Conservation (phyloP, 805 yeast species). For the Naumovozyma dairenensis region DNA sequence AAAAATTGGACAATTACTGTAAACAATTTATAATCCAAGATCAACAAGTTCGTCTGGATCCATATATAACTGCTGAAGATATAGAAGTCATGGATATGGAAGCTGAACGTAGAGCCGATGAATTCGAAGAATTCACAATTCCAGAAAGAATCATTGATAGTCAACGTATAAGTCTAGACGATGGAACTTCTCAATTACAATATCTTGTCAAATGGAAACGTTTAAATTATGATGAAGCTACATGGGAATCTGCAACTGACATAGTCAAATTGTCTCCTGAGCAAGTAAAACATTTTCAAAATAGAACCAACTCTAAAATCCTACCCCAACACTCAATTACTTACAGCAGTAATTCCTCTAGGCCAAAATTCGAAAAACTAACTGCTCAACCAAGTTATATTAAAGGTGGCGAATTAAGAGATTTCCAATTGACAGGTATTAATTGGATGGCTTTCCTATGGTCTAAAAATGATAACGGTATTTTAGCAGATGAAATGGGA, state of each 20-base stretch:
- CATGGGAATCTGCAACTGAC: slow-evolving; percentile 90
- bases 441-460: slow-evolving; percentile 99
- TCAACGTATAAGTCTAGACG: slow-evolving; percentile 52
- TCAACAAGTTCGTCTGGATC: slow-evolving; percentile 67
- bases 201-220: slow-evolving; percentile 92
- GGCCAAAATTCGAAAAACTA: slow-evolving; percentile 87
- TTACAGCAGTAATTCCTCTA: slow-evolving; percentile 50
- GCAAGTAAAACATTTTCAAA: slow-evolving; percentile 76
- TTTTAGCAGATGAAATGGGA: slow-evolving; percentile 98
- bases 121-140: slow-evolving; percentile 67
- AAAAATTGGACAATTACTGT: slow-evolving; percentile 84
- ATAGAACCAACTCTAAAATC: slow-evolving; percentile 71
- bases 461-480: slow-evolving; percentile 96
- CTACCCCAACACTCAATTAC: slow-evolving; percentile 72
- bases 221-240: slow-evolving; percentile 85
- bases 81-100: slow-evolving; percentile 90
- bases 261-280: slow-evolving; percentile 78
- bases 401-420: slow-evolving; percentile 85
- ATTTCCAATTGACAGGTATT: slow-evolving; percentile 94
- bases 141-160: slow-evolving; percentile 88
- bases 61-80: slow-evolving; percentile 80
- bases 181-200: slow-evolving; percentile 53
- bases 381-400: slow-evolving; percentile 80
- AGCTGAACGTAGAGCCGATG: slow-evolving; percentile 74
- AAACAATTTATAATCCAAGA: slow-evolving; percentile 66